Conservation (phyloP, 2,329 filamentous ascomycete genomes). For the Didymella lethalis region DNA sequence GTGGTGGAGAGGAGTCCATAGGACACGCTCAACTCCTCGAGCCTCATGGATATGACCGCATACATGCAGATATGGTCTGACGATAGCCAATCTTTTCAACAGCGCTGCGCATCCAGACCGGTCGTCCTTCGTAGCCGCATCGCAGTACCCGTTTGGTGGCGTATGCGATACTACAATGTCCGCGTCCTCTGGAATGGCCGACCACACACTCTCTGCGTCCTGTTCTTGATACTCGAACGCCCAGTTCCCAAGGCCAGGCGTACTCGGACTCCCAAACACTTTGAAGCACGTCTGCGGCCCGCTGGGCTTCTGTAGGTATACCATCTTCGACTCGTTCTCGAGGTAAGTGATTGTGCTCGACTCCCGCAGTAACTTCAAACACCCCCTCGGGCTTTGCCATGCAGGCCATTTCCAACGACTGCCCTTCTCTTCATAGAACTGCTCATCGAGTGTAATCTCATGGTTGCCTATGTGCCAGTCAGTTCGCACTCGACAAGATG, state of each 20-base stretch:
- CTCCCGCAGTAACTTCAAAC: slow-evolving; percentile 61
- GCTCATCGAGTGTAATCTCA: slow-evolving; percentile 73
- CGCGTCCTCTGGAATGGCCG: slow-evolving; percentile 65
- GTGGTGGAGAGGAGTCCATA: slow-evolving; percentile 60
- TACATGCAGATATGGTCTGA: slow-evolving; percentile 70
- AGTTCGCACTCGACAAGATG: neutral
- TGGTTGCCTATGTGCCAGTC: slow-evolving; percentile 68
- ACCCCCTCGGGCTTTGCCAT: slow-evolving; percentile 62
- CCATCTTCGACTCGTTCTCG: slow-evolving; percentile 62
- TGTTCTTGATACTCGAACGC: slow-evolving; percentile 69
- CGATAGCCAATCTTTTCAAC: slow-evolving; percentile 63
- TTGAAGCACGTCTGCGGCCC: slow-evolving; percentile 65
- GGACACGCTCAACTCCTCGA: slow-evolving; percentile 68
- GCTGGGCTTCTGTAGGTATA: slow-evolving; percentile 60
- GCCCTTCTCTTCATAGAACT: slow-evolving; percentile 66
- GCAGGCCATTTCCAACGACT: slow-evolving; percentile 64
- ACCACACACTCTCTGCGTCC: slow-evolving; percentile 63
- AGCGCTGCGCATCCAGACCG: slow-evolving; percentile 68
- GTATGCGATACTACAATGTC: slow-evolving; percentile 77
- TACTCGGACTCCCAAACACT: slow-evolving; percentile 76
- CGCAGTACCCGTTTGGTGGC: slow-evolving; percentile 68
- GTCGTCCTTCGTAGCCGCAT: slow-evolving; percentile 49
- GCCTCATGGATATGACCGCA: slow-evolving; percentile 78
- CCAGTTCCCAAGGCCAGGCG: slow-evolving; percentile 65
- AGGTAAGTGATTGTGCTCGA: slow-evolving; percentile 70